phyloP scores from a whole-genome alignment of 176 grass and related monocot genomes.

The Triticum monococcum region DNA sequence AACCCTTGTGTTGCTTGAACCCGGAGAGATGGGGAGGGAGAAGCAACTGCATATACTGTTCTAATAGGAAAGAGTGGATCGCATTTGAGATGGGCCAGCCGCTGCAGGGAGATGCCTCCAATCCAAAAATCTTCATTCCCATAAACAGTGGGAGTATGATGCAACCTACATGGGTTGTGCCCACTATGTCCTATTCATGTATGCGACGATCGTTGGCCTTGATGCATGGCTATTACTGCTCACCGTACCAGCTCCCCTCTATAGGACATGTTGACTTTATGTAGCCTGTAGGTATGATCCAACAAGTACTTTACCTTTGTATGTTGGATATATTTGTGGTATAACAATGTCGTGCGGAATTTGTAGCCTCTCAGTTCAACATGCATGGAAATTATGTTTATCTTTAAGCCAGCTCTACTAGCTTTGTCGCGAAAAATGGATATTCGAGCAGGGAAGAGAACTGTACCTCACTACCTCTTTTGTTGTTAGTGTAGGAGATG shows the following conservation, averaged over 20 bases:
- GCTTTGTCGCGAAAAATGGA: no score
- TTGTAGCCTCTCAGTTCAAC: background rate
- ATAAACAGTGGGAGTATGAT: background rate
- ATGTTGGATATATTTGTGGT: no score
- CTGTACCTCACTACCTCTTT: no score
- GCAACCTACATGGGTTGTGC: conserved; percentile 4
- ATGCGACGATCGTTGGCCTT: background rate
- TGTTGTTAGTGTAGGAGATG: no score
- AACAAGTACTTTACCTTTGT: background rate
- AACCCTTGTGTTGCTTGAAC: background rate
- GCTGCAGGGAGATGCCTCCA: background rate
- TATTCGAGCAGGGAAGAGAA: no score
- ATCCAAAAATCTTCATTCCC: background rate
- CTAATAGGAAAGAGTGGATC: background rate
- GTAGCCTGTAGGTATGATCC: background rate
- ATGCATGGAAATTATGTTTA: no score
- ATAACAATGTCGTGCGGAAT: background rate
- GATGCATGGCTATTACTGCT: background rate
- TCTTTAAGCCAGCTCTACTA: no score
- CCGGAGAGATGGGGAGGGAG: background rate
- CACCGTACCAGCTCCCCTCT: background rate
- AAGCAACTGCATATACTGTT: background rate
- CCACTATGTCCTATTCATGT: background rate
- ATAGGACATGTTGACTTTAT: background rate
- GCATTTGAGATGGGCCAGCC: background rate